A percentile compares a stretch with the other conserved stretches of the same genome.
Evolutionary conservation across 768 basidiomycete species (phyloP).

Genomic region (Tricholoma sp.): DNA sequence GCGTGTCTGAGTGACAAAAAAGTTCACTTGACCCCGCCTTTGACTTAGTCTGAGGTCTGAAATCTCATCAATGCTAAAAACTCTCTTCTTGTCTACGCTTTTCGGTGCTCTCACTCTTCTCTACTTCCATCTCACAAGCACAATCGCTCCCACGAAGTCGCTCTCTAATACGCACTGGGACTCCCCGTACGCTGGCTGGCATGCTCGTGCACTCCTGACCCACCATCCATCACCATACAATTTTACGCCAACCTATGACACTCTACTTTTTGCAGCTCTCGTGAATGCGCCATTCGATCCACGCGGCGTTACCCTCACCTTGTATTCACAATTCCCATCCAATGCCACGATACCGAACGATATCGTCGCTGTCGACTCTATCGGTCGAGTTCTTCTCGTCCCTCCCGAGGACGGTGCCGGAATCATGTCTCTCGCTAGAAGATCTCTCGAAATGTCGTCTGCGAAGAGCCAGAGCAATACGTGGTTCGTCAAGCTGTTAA

Average conservation of each 20-base stretch:
- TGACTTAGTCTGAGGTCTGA: no score
- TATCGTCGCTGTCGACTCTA: conserved; percentile 25
- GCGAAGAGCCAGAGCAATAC: conserved; percentile 28
- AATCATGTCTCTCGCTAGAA: conserved; percentile 20
- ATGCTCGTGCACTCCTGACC: conserved; percentile 18
- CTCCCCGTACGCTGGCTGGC: conserved; percentile 24
- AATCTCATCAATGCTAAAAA: no score
- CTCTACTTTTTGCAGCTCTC: conserved; percentile 26
- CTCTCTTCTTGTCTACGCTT: no score
- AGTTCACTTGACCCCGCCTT: no score
- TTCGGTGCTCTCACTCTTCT: background rate
- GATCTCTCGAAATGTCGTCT: conserved; percentile 18
- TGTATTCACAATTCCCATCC: conserved; percentile 18
- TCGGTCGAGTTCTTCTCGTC: conserved; percentile 24
- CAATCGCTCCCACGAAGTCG: background rate
- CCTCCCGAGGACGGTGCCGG: conserved; percentile 21
- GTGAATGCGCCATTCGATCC: conserved; percentile 27
- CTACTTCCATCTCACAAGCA: background rate
- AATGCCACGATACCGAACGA: conserved; percentile 9
- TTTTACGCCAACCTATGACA: conserved; percentile 22
- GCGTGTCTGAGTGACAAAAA: no score
- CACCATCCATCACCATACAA: conserved; percentile 18
- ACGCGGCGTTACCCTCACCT: conserved; percentile 31
- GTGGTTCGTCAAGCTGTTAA: conserved; percentile 27
- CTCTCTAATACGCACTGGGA: conserved; percentile 12